Evolutionary conservation across 352 stramenopile species (phyloP).

Genomic region (Phytophthora podocarpi): DNA sequence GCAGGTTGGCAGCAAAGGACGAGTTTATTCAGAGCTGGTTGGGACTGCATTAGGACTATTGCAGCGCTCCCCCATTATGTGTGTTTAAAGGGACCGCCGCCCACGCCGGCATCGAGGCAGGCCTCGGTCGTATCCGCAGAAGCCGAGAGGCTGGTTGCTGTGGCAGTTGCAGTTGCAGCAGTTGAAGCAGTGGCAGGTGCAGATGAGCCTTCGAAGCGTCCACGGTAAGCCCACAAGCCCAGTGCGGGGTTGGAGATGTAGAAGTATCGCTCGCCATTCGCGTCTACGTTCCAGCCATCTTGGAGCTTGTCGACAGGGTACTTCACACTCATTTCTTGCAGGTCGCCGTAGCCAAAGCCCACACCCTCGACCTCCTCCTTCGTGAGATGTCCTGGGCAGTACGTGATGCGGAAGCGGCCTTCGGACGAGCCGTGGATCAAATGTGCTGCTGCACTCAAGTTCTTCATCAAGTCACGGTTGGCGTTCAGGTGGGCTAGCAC

Average conservation of each 20-base stretch:
- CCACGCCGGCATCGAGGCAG: conserved; percentile 73
- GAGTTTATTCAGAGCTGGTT: not conserved
- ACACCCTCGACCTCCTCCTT: conserved; percentile 93
- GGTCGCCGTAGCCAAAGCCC: conserved; percentile 91
- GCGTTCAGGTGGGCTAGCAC: conserved; percentile 92
- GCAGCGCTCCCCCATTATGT: conserved; percentile 24
- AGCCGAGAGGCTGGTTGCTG: conserved; percentile 38
- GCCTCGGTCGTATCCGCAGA: conserved; percentile 51
- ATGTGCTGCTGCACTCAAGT: conserved; percentile 94
- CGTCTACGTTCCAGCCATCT: conserved; percentile 94
- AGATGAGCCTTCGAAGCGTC: conserved; percentile 72
- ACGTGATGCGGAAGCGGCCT: conserved; percentile 97
- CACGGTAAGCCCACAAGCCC: conserved; percentile 94
- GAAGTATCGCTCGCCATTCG: conserved; percentile 91
- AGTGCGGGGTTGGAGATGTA: conserved; percentile 97
- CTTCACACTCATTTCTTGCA: conserved; percentile 82
- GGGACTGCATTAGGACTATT: not conserved
- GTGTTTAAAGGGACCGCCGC: conserved; percentile 78
- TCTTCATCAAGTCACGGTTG: conserved; percentile 95
- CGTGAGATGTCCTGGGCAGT: conserved; percentile 92
- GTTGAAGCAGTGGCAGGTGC: conserved; percentile 2
- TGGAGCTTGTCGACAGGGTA: conserved; percentile 86
- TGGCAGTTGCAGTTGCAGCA: conserved; percentile 7
- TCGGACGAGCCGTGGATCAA: conserved; percentile 98
- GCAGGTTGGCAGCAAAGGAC: not conserved